Evolutionary conservation across 768 basidiomycete genomes (phyloP), one percentile per base, ranked within the genome.

Genomic region (Leccinum disarticulatum): DNA sequence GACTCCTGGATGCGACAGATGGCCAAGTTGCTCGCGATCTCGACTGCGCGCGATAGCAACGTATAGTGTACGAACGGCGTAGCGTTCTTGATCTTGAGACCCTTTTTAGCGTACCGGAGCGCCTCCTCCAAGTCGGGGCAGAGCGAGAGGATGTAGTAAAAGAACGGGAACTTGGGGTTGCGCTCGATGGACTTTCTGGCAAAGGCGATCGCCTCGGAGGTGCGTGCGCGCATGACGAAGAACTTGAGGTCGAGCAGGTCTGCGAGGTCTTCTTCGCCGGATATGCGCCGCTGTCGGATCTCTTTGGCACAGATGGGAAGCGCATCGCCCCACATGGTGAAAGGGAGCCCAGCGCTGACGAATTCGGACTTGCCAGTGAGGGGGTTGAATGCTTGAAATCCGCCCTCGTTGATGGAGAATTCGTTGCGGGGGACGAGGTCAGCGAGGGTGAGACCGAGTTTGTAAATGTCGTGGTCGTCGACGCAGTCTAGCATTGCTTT

Each of bases 181-280:
- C 85, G 81, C 61, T 80, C 68, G 36, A 87, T 68, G 1, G 76
- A 79, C 38, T 76, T 75, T 58, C 77, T 75, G 0, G 84, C 85
- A 6, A 79, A 64, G 14, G 67, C 68, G 51, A 81, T 74, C 1
- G 86, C 85, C 11, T 84, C 80, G 4, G 75, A 68, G 33, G 83
- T 72, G 30, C 80, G 79, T 22, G 75, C 71, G 55, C 74, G 77
- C 70, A 85, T 79, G 67, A 87, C 80, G 55, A 68, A 63, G 66
- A 71, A 83, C 66, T 88, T 87, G 74, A 87, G 81, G 33, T 88
- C 85, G 31, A 89, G 69, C 61, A 88, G 83, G 66, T 88, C 86
- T 0, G 87, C 87, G 14, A 77, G 63, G 67, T 87, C 84, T 22
- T 58, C 68, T 56, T 87, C 82, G 6, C 64, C 64, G 0, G 77